These are phyloP conservation scores for Mrakia gelida DNA, from an alignment of 768 basidiomycete genomes.

Conservation along the genomic window DNA sequence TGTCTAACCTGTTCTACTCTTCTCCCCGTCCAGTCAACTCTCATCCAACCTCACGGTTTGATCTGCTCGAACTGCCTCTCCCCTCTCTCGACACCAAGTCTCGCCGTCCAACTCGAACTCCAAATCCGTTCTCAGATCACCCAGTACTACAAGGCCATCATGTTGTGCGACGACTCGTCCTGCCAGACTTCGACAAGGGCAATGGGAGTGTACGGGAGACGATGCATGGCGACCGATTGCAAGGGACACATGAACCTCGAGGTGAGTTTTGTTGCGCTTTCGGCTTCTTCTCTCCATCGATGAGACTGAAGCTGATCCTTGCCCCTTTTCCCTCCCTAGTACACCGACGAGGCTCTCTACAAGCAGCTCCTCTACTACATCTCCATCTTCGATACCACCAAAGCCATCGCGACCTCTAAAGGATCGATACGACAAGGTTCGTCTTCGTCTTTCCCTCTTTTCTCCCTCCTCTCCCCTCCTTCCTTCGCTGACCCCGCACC, in stretches of 20 bases:
- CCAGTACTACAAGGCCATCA: slow-evolving; percentile 86
- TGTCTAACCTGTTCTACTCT: background rate
- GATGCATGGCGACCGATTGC: slow-evolving; percentile 66
- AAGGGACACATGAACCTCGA: slow-evolving; percentile 67
- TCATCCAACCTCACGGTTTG: slow-evolving; percentile 63
- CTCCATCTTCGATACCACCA: slow-evolving; percentile 70
- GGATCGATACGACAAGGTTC: slow-evolving; percentile 46
- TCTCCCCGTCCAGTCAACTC: slow-evolving; percentile 10
- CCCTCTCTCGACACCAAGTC: slow-evolving; percentile 55
- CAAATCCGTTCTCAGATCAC: slow-evolving; percentile 74
- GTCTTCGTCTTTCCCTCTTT: slow-evolving; percentile 29
- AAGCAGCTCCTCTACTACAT: slow-evolving; percentile 82
- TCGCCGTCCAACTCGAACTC: slow-evolving; percentile 78
- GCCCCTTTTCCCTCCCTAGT: slow-evolving; percentile 49
- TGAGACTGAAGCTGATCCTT: slow-evolving; percentile 23
- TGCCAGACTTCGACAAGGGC: slow-evolving; percentile 77
- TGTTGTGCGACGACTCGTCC: slow-evolving; percentile 75
- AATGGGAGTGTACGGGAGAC: slow-evolving; percentile 86
- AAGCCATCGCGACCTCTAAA: slow-evolving; percentile 54
- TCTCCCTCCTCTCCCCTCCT: background rate
- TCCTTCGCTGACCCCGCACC: background rate
- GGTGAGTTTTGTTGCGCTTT: slow-evolving; percentile 50
- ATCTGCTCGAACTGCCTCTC: slow-evolving; percentile 65
- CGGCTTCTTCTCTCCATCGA: slow-evolving; percentile 1
- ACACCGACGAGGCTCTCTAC: slow-evolving; percentile 77